Base-by-base conservation (phyloP, 768 basidiomycete species). In the Russula olivacea region DNA sequence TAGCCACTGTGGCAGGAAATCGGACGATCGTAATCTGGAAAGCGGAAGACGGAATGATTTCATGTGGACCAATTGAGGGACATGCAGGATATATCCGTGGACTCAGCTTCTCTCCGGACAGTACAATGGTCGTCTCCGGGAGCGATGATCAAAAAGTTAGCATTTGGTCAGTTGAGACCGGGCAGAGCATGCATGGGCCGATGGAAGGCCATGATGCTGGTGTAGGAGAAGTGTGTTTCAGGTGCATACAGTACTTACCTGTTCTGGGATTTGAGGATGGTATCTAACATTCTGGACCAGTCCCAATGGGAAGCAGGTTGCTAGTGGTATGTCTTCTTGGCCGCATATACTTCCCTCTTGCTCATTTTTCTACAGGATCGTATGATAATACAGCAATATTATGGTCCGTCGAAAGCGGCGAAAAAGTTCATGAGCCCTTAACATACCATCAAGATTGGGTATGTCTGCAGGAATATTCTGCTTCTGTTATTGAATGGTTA, bases 21-120 rank as follows among this genome's bases (percentile, higher is more conserved):
- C 32, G 25, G 17, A 15, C 36, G 6, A 51, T 65, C 28, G 52
- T 56, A 4, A 58, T 68, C 28, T 68, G 67, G 67, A 30, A 68
- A 21, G 58, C 61, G 1, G 45, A 59, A 10, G 59, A 40, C n/a
- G 66, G 66, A 23, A 53, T 50, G 52, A 15, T 58, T 14, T 25
- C 65, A 12, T 53, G 49, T 12, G 60, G 55, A 11, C 67, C 68
- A 34, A n/a, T 68, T 14, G 54, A 58, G 43, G 68, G 68, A 28
- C 68, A 68, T 21, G 15, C 32, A 1, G 66, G 47, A 19, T 50
- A 57, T 21, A 57, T 65, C 23, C 51, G 1, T 30, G 63, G 52
- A 56, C 60, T 68, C 36, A 50, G 47, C 38, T 66, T 66, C 48
- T 66, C 67, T 3, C 41, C 52, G n/a, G 65, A 68, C 43, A 58